These are phyloP conservation scores for Thuidium tamariscinum DNA, from an alignment of 225 moss, liverwort and hornwort species.

Conservation along the genomic window DNA sequence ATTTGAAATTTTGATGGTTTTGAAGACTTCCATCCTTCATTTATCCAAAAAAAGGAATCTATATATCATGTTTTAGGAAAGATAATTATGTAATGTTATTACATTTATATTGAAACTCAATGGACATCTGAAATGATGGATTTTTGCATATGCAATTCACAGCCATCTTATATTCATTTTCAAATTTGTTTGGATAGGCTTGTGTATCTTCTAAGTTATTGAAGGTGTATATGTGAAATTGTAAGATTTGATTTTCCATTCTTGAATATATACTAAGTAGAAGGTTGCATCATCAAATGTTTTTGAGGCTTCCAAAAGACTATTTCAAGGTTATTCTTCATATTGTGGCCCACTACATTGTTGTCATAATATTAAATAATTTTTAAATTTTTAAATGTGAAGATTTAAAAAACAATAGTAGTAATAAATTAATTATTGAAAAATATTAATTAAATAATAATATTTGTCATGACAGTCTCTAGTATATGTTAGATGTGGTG, in stretches of 20 bases:
- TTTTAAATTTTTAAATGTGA: no score
- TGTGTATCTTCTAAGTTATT: neutral
- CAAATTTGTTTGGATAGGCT: neutral
- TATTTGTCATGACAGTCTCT: no score
- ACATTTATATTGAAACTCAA: neutral
- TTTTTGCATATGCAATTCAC: neutral
- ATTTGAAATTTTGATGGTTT: neutral
- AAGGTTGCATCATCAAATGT: no score
- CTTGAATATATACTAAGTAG: accelerated
- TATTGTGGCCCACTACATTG: no score
- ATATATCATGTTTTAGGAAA: accelerated
- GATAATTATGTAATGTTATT: no score
- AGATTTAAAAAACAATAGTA: no score
- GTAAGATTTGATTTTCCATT: neutral
- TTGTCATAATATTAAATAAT: no score
- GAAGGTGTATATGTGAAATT: neutral
- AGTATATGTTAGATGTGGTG: no score
- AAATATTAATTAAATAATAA: no score
- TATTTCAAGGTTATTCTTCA: no score
- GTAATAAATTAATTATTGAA: no score
- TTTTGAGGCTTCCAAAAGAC: no score
- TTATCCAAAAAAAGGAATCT: neutral
- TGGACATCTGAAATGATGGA: neutral
- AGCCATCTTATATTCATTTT: accelerated
- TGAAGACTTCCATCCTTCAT: neutral